Evolutionary conservation across 495 filamentous ascomycete species (phyloP).

Genomic region (Lophiotrema nucula): DNA sequence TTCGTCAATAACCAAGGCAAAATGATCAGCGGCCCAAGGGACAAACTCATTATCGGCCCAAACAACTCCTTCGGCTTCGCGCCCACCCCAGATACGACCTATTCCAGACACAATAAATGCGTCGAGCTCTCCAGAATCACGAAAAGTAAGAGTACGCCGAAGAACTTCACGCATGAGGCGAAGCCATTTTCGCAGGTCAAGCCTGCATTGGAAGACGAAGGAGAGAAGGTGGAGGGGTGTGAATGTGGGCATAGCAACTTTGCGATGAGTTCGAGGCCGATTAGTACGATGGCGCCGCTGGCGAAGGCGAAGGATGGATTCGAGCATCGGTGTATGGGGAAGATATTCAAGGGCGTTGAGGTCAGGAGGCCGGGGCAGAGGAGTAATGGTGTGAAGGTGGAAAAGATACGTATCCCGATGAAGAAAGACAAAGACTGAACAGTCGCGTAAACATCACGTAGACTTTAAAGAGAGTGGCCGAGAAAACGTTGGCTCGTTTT

Average conservation of each 20-base stretch:
- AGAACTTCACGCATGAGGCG: too few species aligned
- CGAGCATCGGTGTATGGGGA: too few species aligned
- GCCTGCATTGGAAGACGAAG: not conserved
- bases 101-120: not conserved
- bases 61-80: not conserved
- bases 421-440: too few species aligned
- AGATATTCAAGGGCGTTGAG: too few species aligned
- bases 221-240: not conserved
- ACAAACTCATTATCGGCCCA: not conserved
- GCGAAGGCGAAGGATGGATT: too few species aligned
- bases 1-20: not conserved
- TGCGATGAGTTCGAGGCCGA: not conserved
- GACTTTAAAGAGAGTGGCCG: too few species aligned
- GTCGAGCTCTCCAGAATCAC: not conserved
- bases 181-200: not conserved
- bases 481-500: too few species aligned
- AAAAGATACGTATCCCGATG: too few species aligned
- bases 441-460: too few species aligned
- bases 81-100: not conserved
- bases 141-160: too few species aligned
- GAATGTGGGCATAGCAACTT: not conserved
- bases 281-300: not conserved
- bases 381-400: too few species aligned
- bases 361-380: too few species aligned
- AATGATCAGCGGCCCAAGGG: not conserved